Evolutionary conservation across 2,329 filamentous ascomycete genomes (phyloP).

Genomic region (Sclerotinia glacialis): DNA sequence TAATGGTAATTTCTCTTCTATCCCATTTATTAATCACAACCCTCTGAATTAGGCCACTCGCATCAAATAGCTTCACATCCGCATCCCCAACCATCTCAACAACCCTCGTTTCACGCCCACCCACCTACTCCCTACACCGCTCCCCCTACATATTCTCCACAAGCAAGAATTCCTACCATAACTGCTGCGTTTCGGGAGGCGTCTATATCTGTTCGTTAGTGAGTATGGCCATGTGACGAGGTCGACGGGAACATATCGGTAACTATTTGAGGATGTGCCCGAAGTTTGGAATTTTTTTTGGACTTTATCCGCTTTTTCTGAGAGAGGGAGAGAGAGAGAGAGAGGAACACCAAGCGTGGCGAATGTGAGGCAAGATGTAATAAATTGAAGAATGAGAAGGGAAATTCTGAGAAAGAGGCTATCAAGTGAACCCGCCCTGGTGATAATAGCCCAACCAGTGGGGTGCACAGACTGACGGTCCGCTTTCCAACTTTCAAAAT

Average conservation of each 20-base stretch:
- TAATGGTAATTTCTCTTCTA: background rate
- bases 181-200: slow-evolving; percentile 41
- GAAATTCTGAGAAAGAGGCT: too few species aligned
- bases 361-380: slow-evolving; percentile 41
- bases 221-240: slow-evolving; percentile 9
- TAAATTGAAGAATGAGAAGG: too few species aligned
- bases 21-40: background rate
- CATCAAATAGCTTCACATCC: slow-evolving; percentile 3
- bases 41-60: too few species aligned
- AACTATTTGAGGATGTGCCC: background rate
- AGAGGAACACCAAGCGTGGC: slow-evolving; percentile 42
- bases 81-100: slow-evolving; percentile 15
- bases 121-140: slow-evolving; percentile 45
- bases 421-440: slow-evolving; percentile 41
- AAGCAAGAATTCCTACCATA: slow-evolving; percentile 35
- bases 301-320: too few species aligned
- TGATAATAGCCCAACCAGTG: too few species aligned
- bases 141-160: slow-evolving; percentile 40
- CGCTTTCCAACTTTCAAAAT: too few species aligned
- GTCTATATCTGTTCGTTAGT: slow-evolving; percentile 39
- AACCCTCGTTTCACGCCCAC: slow-evolving; percentile 28
- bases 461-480: too few species aligned
- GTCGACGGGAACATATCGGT: slow-evolving; percentile 7
- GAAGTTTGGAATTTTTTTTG: too few species aligned
- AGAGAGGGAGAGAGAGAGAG: slow-evolving; percentile 2